Conservation (phyloP, 1,139 yeast species). For the Hyphopichia burtonii region DNA sequence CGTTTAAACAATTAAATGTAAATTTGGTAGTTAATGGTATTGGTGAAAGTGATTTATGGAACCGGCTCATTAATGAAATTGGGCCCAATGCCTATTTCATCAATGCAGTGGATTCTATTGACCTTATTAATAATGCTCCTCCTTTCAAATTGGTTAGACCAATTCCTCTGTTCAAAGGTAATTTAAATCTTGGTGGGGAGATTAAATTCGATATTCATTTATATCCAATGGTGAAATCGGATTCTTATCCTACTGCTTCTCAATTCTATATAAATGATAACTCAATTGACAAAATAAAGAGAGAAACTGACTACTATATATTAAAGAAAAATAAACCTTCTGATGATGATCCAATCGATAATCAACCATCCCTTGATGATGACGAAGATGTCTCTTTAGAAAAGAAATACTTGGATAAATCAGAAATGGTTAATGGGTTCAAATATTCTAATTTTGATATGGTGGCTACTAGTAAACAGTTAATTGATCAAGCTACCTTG, state of each 20-base stretch:
- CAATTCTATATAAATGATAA: slow-evolving; percentile 24
- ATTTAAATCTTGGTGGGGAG: slow-evolving; percentile 18
- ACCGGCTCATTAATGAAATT: slow-evolving; percentile 5
- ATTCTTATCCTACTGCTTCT: slow-evolving; percentile 31
- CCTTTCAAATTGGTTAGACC: slow-evolving; percentile 38
- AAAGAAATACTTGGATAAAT: slow-evolving; percentile 7
- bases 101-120: slow-evolving; percentile 14
- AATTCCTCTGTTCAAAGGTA: slow-evolving; percentile 34
- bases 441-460: slow-evolving; percentile 60
- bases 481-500: slow-evolving; percentile 44
- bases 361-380: slow-evolving; percentile 15
- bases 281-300: slow-evolving; percentile 13
- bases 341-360: not conserved
- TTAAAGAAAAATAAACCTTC: slow-evolving; percentile 9
- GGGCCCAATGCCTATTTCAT: slow-evolving; percentile 14
- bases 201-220: slow-evolving; percentile 56
- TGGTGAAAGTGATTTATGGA: slow-evolving; percentile 14
- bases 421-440: slow-evolving; percentile 51
- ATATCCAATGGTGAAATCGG: slow-evolving; percentile 60
- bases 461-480: slow-evolving; percentile 35
- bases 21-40: slow-evolving; percentile 30
- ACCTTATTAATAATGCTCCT: slow-evolving; percentile 16
- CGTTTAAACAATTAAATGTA: slow-evolving; percentile 8
- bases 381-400: slow-evolving; percentile 7
- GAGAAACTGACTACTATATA: slow-evolving; percentile 23